phyloP scores from a whole-genome alignment of 768 basidiomycete species.

The Dioszegia aurantiaca region DNA sequence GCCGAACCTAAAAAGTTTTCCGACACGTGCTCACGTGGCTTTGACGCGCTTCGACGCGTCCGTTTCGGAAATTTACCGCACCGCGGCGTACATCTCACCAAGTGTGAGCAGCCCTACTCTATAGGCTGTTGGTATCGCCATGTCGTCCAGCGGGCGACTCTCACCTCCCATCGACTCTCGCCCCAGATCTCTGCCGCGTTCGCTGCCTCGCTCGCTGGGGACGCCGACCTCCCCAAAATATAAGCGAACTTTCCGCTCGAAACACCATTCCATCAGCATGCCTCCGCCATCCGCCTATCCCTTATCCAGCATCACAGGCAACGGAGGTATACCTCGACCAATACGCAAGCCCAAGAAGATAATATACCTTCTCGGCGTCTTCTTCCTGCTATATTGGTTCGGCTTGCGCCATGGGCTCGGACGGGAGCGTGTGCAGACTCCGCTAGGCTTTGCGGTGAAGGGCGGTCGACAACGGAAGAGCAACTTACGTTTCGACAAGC shows the following conservation, averaged over 20 bases:
- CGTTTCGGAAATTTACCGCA: no score
- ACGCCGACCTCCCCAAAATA: conserved; percentile 6
- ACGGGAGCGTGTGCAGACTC: conserved; percentile 40
- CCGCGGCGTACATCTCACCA: no score
- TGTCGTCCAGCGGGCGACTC: conserved; percentile 6
- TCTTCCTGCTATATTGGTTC: conserved; percentile 50
- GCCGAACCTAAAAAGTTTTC: background rate
- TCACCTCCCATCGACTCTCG: conserved; percentile 4
- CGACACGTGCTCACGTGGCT: no score
- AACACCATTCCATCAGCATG: conserved; percentile 16
- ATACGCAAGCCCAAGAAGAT: conserved; percentile 47
- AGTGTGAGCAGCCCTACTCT: no score
- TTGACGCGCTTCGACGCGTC: no score
- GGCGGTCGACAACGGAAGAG: conserved; percentile 35
- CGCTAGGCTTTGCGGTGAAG: conserved; percentile 37
- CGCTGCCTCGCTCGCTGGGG: background rate
- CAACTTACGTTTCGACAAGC: conserved; percentile 28
- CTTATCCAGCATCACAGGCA: conserved; percentile 8
- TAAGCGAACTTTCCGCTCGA: conserved; percentile 10
- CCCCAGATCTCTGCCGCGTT: background rate
- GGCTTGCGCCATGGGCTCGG: conserved; percentile 50
- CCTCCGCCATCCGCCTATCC: conserved; percentile 14
- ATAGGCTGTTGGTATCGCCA: no score
- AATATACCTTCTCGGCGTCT: conserved; percentile 46
- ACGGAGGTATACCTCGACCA: conserved; percentile 24